Base-by-base conservation (phyloP, 306 rosid genomes). In the Cyamopsis tetragonoloba region DNA sequence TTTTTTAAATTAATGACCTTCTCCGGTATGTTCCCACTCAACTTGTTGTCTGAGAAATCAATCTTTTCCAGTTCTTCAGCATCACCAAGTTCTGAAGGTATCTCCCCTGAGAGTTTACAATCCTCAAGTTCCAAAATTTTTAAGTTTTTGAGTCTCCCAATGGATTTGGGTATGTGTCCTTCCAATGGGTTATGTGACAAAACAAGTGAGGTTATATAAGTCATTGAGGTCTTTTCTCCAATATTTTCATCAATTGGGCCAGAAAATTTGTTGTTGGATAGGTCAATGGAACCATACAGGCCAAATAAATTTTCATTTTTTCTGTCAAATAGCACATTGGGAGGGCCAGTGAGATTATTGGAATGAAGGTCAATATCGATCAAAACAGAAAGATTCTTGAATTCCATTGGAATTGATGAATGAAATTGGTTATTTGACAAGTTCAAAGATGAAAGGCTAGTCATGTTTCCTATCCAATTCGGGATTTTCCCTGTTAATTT, bases 381-480 rank as follows among this genome's bases (percentile, higher is more conserved):
- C 18, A 68, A 28, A 35, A 18, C 2, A 28, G 62, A 54, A 50
- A 68, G 73, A 4, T 51, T 77, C 62, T 12, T 82, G 82, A 82
- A 77, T 50, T 73, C 77, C 4, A 3, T 12, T 1, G 87, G 89
- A 43, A 84, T 74, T 32, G 82, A 67, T 0, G 89, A 84, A 48
- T 50, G 84, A 15, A 87, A 82, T 26, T 49, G 78, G 17, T 87
- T 84, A 42, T 72, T 79, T 28, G 89, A 87, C 3, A 87, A 23
- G 79, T 84, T 87, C 7, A 87, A 79, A 51, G 79, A 82, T 10
- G 89, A 71, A 32, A 87, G 81, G 56, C 13, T 78, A 4, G 84
- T 79, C 92, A 84, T 77, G 74, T 84, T 87, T 30, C 92, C 92
- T 31, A 87, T 82, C 89, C 89, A 80, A 51, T 35, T 30, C 0